phyloP scores from a whole-genome alignment of 2,329 filamentous ascomycete genomes.

The Knufia fluminis region DNA sequence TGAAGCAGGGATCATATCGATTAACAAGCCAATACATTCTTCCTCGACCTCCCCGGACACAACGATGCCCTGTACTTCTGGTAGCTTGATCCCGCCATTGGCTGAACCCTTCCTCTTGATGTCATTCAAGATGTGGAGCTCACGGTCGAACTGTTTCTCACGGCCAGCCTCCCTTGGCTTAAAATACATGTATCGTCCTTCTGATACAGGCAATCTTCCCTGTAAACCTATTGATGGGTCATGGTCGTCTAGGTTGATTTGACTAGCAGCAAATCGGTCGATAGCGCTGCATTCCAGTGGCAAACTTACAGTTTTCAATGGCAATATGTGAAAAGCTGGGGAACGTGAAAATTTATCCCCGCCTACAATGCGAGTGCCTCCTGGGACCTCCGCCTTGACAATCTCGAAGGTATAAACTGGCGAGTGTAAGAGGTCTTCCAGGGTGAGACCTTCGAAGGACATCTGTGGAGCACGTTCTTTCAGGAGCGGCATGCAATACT shows the following conservation, averaged over 20 bases:
- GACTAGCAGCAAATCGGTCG: not conserved
- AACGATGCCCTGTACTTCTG: not conserved
- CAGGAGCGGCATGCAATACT: not conserved
- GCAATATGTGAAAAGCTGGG: not conserved
- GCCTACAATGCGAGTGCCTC: not conserved
- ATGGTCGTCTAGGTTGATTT: not conserved
- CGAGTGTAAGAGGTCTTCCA: not conserved
- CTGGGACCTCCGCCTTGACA: not conserved
- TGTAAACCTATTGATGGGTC: not conserved
- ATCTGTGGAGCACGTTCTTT: not conserved
- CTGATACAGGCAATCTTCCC: not conserved
- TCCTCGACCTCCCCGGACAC: not conserved
- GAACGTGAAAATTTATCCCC: not conserved
- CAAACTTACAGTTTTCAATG: not conserved
- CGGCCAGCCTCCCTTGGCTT: not conserved
- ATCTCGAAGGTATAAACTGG: not conserved
- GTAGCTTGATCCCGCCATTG: constrained; percentile 1
- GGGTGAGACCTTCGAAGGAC: not conserved
- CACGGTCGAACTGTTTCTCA: constrained; percentile 1
- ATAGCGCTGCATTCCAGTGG: not conserved
- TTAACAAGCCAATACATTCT: constrained; percentile 1
- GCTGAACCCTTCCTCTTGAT: constrained; percentile 1
- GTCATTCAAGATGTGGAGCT: not conserved
- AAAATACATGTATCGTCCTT: constrained; percentile 2
- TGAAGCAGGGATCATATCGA: not conserved